Evolutionary conservation across 176 grass and related monocot species (phyloP), one percentile per base, ranked within the genome.

Genomic region (Raddia distichophylla): DNA sequence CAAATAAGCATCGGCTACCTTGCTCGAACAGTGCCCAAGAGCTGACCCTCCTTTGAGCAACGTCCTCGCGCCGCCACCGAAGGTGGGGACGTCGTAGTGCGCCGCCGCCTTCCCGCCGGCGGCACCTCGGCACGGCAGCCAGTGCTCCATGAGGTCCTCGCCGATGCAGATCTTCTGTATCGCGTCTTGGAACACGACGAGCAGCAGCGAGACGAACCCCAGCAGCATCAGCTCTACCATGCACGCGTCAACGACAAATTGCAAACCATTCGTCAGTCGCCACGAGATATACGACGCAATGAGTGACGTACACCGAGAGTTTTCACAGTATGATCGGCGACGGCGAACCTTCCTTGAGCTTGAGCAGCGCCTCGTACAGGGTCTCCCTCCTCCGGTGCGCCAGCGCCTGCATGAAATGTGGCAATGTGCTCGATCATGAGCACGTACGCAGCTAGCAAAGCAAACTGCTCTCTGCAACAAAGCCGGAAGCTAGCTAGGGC

Each of bases 291-390:
- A 27, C 27, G 27, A 27, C 27, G 27, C 27, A 27, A 27, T 27
- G 27, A 27, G 27, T 27, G 27, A 27, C 27, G 27, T 27, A 27
- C 27, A 27, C 27, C 27, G 27, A 27, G 27, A 27, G 27, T 27
- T 27, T 57, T n/a, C 55, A n/a, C 55, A 8, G 55, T 57, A 57
- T 12, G 19, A 62, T 62, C 13, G 43, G 62, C 57, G 17, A 45
- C n/a, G 69, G 22, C 16, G 11, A 64, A 97, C 94, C 94, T 97
- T 97, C 91, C 80, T 97, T 97, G 47, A 97, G 84, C 80, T 97
- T 97, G 50, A 91, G 83, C 42, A 97, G 22, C 59, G 91, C 88
- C 60, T 89, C 91, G 66, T 83, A 97, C 55, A 97, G 84, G 6
- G 94, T 82, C 82, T 85, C 81, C 27, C 27, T 27, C 73, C 88